Percentiles rank a stretch among this genome's conserved stretches.
These are phyloP conservation scores for Saturnispora sekii DNA, from an alignment of 805 yeast species.

Conservation along the genomic window DNA sequence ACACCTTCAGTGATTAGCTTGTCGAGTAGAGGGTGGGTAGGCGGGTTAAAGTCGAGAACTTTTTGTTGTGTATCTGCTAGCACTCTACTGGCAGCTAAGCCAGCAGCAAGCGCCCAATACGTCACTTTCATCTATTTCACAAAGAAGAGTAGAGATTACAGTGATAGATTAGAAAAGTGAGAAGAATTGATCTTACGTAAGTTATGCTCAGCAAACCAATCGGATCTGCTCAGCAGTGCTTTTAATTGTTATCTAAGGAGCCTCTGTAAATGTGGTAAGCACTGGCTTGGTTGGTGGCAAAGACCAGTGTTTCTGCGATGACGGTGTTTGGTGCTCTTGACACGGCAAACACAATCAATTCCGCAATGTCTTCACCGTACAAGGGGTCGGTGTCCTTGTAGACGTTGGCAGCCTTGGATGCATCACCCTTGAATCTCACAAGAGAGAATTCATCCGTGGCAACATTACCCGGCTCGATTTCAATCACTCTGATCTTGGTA, in stretches of 20 bases:
- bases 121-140: too few species aligned
- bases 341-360: constrained; percentile 54
- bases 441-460: constrained; percentile 64
- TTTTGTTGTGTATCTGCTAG: too few species aligned
- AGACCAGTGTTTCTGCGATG: constrained; percentile 71
- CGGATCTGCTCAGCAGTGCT: neutral
- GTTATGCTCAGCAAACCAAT: constrained; percentile 1
- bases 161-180: too few species aligned
- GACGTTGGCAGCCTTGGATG: constrained; percentile 49
- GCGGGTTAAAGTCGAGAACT: neutral
- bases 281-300: constrained; percentile 80
- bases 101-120: too few species aligned
- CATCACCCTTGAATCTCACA: constrained; percentile 56
- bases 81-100: too few species aligned
- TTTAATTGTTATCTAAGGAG: constrained; percentile 9
- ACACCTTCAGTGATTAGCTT: constrained; percentile 8
- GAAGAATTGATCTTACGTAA: neutral
- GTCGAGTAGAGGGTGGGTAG: constrained; percentile 7
- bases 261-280: constrained; percentile 50
- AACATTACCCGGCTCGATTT: constrained; percentile 71
- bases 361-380: constrained; percentile 66
- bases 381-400: constrained; percentile 63
- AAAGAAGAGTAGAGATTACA: too few species aligned
- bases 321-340: constrained; percentile 66
- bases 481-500: constrained; percentile 56